A percentile compares a stretch with the other conserved stretches of the same genome.
phyloP scores from a whole-genome alignment of 805 yeast species.

The Diddensiella santjacobensis region DNA sequence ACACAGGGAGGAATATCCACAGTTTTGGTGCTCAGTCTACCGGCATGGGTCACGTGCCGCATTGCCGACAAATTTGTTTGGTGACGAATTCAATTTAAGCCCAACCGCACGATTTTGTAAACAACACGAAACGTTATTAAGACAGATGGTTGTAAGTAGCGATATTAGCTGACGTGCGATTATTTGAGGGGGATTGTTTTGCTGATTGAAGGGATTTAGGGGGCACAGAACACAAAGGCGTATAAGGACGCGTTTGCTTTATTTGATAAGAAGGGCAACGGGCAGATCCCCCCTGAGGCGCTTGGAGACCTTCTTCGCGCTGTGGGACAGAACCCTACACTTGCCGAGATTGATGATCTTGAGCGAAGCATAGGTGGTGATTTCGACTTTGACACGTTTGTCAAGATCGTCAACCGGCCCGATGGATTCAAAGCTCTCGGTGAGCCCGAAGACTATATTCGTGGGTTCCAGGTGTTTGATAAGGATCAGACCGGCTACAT shows the following conservation, averaged over 20 bases:
- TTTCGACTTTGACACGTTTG: conserved; percentile 72
- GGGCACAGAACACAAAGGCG: conserved; percentile 39
- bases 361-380: conserved; percentile 40
- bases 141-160: conserved; percentile 5
- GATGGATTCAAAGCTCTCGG: conserved; percentile 86
- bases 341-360: conserved; percentile 71
- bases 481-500: conserved; percentile 93
- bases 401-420: conserved; percentile 74
- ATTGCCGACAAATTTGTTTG: too few relatives aligned
- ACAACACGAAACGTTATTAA: background rate
- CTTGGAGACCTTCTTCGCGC: conserved; percentile 94
- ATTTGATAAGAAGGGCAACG: conserved; percentile 94
- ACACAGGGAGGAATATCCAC: conserved; percentile 81
- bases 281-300: conserved; percentile 76
- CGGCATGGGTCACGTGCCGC: conserved; percentile 7
- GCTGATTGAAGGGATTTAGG: too few relatives aligned
- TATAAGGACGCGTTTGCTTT: conserved; percentile 93
- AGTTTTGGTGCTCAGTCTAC: conserved; percentile 9
- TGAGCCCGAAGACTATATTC: conserved; percentile 86
- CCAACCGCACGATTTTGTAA: background rate
- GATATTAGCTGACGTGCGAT: too few relatives aligned
- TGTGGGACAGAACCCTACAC: conserved; percentile 96
- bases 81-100: too few relatives aligned
- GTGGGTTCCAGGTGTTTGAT: conserved; percentile 96
- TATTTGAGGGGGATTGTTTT: too few relatives aligned